phyloP scores from a whole-genome alignment of 345 rosid genomes.

The Brassica carinata region DNA sequence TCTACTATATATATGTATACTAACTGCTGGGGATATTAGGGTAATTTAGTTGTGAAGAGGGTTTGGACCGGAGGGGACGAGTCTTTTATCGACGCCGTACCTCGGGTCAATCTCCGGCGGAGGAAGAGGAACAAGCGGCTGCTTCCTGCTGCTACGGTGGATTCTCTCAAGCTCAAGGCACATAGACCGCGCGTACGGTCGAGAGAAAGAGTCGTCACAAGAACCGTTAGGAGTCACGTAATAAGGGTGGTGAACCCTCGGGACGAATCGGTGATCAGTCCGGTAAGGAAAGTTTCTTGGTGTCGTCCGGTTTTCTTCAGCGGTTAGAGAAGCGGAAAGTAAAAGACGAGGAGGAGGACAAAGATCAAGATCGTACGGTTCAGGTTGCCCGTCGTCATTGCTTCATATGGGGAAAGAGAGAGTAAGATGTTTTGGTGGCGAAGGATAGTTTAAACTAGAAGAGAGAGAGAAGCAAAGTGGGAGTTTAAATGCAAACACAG shows the following conservation, averaged over 20 bases:
- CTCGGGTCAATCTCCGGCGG: slow-evolving; percentile 68
- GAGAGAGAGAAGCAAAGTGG: slow-evolving; percentile 34
- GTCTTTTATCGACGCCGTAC: too few species aligned
- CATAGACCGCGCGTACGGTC: slow-evolving; percentile 40
- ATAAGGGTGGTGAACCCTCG: slow-evolving; percentile 32
- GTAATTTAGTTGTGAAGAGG: slow-evolving; percentile 70
- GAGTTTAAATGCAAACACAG: slow-evolving; percentile 36
- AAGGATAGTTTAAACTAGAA: slow-evolving; percentile 4
- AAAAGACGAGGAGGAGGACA: slow-evolving; percentile 1
- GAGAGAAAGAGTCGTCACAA: slow-evolving; percentile 35
- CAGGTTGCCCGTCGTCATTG: slow-evolving; percentile 15
- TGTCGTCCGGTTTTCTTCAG: neutral
- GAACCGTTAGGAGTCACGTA: slow-evolving; percentile 34
- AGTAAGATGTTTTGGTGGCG: slow-evolving; percentile 3
- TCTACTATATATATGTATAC: neutral
- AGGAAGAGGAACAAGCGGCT: slow-evolving; percentile 30
- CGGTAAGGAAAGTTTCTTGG: slow-evolving; percentile 26
- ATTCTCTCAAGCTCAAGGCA: slow-evolving; percentile 41
- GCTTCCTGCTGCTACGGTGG: slow-evolving; percentile 29
- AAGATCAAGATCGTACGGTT: slow-evolving; percentile 22
- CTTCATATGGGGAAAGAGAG: slow-evolving; percentile 8
- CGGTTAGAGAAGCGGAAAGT: neutral
- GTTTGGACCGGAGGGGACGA: slow-evolving; percentile 86
- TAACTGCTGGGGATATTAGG: neutral
- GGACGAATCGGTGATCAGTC: slow-evolving; percentile 3